Evolutionary conservation across 2,329 filamentous ascomycete genomes (phyloP).

Genomic region (Escovopsis sp.): DNA sequence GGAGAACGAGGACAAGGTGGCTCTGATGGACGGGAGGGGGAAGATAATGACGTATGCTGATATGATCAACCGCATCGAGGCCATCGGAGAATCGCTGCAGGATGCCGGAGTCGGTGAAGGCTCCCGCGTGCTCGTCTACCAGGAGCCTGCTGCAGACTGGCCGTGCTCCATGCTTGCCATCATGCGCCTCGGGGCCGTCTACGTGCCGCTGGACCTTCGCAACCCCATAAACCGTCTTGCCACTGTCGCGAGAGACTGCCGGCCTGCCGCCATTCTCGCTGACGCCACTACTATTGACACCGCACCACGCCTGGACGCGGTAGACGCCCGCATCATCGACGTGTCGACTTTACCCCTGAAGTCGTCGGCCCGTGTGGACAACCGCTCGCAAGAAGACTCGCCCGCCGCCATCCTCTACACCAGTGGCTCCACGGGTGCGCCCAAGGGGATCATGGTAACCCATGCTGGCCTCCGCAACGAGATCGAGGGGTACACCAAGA

Average conservation of each 20-base stretch:
- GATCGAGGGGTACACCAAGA: conserved; percentile 10
- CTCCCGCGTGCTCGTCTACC: conserved; percentile 24
- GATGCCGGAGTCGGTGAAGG: conserved; percentile 5
- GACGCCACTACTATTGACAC: background rate
- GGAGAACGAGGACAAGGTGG: conserved; percentile 6
- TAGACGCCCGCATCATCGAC: no score
- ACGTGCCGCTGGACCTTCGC: conserved; percentile 25
- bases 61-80: conserved; percentile 17
- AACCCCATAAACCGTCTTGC: conserved; percentile 17
- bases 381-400: background rate
- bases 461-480: conserved; percentile 15
- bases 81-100: conserved; percentile 15
- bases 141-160: conserved; percentile 20
- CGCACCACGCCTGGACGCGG: no score
- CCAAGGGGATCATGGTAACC: conserved; percentile 25
- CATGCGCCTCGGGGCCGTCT: conserved; percentile 19
- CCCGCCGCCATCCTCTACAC: conserved; percentile 17
- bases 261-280: background rate
- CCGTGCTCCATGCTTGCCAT: conserved; percentile 26
- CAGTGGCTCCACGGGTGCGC: conserved; percentile 16
- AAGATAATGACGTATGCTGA: conserved; percentile 19
- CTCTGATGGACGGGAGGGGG: conserved; percentile 10
- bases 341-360: no score
- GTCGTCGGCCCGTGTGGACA: background rate
- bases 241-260: conserved; percentile 12